These are phyloP conservation scores for Buddleja alternifolia DNA, from an alignment of 257 asterid species.

Conservation along the genomic window DNA sequence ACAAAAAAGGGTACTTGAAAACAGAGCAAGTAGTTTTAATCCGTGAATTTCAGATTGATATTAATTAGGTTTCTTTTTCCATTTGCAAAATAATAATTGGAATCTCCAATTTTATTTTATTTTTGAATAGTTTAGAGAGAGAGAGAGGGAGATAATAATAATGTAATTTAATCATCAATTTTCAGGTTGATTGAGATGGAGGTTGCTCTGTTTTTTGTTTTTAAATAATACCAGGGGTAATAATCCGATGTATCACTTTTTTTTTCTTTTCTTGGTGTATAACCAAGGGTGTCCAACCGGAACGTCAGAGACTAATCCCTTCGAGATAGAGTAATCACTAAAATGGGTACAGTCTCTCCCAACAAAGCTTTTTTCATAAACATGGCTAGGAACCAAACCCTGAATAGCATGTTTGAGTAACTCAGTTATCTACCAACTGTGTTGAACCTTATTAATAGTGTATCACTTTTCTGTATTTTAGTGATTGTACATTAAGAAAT, in stretches of 20 bases:
- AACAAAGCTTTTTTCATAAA: no score
- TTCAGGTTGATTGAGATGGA: constrained; percentile 37
- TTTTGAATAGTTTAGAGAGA: constrained; percentile 22
- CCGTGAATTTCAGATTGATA: constrained; percentile 33
- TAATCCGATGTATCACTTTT: no score
- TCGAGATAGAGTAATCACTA: no score
- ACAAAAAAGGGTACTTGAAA: constrained; percentile 44
- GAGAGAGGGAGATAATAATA: constrained; percentile 9
- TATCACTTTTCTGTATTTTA: neutral
- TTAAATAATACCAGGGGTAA: no score
- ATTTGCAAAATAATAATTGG: constrained; percentile 13
- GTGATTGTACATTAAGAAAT: constrained; percentile 18
- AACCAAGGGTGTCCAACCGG: no score
- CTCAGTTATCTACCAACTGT: no score
- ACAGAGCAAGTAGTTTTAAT: constrained; percentile 30
- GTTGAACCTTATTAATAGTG: no score
- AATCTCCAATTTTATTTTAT: constrained; percentile 23
- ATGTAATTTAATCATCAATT: constrained; percentile 21
- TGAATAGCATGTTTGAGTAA: no score
- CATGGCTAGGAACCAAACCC: no score
- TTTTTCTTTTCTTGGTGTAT: constrained; percentile 10
- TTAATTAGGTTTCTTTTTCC: constrained; percentile 37
- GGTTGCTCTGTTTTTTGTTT: constrained; percentile 32
- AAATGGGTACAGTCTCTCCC: no score
- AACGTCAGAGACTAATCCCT: no score